Conservation (phyloP, 495 filamentous ascomycete genomes). For the Penicillium bovifimosum region DNA sequence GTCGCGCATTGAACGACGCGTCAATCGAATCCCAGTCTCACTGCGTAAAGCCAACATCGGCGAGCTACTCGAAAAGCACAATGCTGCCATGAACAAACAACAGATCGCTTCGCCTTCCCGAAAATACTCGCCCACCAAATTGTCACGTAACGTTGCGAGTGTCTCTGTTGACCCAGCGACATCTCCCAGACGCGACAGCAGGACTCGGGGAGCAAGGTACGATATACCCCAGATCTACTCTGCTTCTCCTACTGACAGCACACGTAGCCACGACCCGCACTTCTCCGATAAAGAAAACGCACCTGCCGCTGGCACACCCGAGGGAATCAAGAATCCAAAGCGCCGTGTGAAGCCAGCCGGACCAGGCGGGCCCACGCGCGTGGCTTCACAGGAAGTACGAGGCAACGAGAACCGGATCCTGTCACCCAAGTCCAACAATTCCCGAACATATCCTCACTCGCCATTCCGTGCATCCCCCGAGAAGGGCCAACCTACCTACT, state of each 20-base stretch:
- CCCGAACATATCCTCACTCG: conserved; percentile 58
- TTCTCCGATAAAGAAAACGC: conserved; percentile 78
- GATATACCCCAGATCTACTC: conserved; percentile 2
- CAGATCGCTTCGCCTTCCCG: conserved; percentile 24
- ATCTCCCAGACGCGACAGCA: conserved; percentile 29
- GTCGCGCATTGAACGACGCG: conserved; percentile 84
- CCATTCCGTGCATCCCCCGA: conserved; percentile 45
- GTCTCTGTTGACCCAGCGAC: conserved; percentile 30
- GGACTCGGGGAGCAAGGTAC: conserved; percentile 61
- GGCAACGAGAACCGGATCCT: conserved; percentile 54
- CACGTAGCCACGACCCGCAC: conserved; percentile 55
- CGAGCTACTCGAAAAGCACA: conserved; percentile 63
- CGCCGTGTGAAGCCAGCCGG: conserved; percentile 46
- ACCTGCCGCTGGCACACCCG: conserved; percentile 32
- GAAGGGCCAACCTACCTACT: conserved; percentile 42
- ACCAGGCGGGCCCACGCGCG: conserved; percentile 38
- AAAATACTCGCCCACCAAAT: conserved; percentile 30
- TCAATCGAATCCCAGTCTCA: conserved; percentile 84
- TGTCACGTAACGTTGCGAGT: conserved; percentile 22
- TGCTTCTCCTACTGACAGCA: conserved; percentile 9
- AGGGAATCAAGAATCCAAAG: conserved; percentile 53
- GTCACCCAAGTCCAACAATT: conserved; percentile 78
- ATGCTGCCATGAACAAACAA: conserved; percentile 24
- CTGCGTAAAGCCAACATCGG: conserved; percentile 79
- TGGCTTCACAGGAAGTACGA: conserved; percentile 45